Evolutionary conservation across 75 land plant species (phyloP).

Genomic region (Selaginella moellendorffii): DNA sequence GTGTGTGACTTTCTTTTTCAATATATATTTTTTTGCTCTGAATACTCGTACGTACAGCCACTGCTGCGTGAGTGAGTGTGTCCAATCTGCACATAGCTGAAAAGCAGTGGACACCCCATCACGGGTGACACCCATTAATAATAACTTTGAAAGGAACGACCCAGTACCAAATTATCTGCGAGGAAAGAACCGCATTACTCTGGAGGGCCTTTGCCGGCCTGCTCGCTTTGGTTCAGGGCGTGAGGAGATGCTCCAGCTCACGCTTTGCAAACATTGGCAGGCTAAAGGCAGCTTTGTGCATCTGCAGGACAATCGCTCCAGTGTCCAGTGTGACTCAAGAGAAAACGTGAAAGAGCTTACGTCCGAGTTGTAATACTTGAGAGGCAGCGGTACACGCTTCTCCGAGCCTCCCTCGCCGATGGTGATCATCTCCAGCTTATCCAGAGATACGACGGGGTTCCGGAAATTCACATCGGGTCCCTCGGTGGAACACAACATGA

Average conservation of each 20-base stretch:
- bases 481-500: constrained; percentile 75
- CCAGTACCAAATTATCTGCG: background rate
- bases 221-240: background rate
- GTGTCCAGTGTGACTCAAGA: background rate
- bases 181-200: no score
- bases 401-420: background rate
- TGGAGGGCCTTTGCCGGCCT: no score
- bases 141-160: background rate
- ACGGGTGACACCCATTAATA: no score
- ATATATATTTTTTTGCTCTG: background rate
- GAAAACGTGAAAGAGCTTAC: constrained; percentile 29
- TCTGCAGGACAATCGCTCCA: background rate
- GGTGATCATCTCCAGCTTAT: constrained; percentile 30
- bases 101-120: no score
- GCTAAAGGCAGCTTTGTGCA: background rate
- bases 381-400: constrained; percentile 29
- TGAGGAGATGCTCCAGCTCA: background rate
- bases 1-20: no score
- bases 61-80: background rate
- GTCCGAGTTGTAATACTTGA: constrained; percentile 80
- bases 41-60: background rate
- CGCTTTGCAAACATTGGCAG: background rate
- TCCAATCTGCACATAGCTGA: background rate
- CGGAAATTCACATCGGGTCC: constrained; percentile 67
- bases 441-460: constrained; percentile 70